Conservation (phyloP, 148 eudicot species). For the Nyssa sinensis region DNA sequence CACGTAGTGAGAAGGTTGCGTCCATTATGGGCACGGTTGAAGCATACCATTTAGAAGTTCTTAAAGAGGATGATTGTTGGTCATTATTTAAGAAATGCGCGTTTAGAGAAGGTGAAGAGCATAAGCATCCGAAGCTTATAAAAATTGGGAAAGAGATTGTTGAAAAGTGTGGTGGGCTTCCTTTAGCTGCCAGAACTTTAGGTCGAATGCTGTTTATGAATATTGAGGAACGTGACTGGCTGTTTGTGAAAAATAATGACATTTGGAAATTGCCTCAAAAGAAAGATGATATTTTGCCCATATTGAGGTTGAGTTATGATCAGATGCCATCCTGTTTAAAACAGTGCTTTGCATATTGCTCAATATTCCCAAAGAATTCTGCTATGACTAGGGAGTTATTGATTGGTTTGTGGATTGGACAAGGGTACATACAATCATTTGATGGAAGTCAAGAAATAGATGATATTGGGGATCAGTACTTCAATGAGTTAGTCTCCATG, state of each 20-base stretch:
- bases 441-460: neutral
- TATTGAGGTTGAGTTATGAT: neutral
- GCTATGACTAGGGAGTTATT: neutral
- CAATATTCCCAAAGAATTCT: neutral
- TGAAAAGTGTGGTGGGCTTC: conserved; percentile 28
- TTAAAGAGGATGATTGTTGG: conserved; percentile 19
- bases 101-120: conserved; percentile 22
- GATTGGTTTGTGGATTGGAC: neutral
- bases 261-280: neutral
- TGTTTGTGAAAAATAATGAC: neutral
- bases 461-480: neutral
- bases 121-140: neutral
- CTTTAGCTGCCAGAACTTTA: conserved; percentile 12
- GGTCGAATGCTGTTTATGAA: neutral
- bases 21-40: neutral
- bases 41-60: neutral
- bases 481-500: neutral
- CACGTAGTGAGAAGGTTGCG: conserved; percentile 26
- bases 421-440: neutral
- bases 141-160: conserved; percentile 24
- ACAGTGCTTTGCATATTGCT: neutral
- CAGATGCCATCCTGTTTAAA: neutral
- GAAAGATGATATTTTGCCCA: neutral
- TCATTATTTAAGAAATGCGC: conserved; percentile 22
- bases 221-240: conserved; percentile 8